A percentile compares a stretch with the other conserved stretches of the same genome.
Conservation (phyloP, 306 rosid species). For the Glycine latifolia region DNA sequence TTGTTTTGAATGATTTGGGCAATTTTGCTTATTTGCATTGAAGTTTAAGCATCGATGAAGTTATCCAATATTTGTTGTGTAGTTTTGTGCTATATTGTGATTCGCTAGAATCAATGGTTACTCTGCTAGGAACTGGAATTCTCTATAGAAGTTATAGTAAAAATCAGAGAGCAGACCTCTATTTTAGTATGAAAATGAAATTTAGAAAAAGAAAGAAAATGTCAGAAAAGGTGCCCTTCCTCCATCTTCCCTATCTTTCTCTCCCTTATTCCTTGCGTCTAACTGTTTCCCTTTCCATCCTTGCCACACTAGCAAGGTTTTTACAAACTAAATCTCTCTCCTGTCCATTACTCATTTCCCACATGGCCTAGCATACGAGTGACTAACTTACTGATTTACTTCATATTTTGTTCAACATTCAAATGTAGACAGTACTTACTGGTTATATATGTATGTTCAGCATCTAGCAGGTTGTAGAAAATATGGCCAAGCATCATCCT, state of each 20-base stretch:
- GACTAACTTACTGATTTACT: background rate
- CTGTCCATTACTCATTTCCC: background rate
- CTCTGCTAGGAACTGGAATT: background rate
- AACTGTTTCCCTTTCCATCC: background rate
- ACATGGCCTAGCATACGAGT: background rate
- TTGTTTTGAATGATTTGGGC: background rate
- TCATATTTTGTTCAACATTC: conserved; percentile 16
- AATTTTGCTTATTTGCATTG: background rate
- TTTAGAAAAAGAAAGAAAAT: background rate
- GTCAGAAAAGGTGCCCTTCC: background rate
- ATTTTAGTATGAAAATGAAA: background rate
- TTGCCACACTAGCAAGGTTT: background rate
- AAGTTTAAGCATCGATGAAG: background rate
- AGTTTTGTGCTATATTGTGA: background rate
- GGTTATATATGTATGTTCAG: conserved; percentile 15
- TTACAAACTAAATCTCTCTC: background rate
- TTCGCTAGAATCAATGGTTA: conserved; percentile 5
- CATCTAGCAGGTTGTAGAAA: conserved; percentile 48
- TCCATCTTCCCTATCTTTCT: background rate
- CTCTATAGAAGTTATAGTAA: background rate
- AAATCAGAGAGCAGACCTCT: background rate
- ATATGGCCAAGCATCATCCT: conserved; percentile 91
- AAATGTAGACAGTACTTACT: background rate
- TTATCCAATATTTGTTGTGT: background rate
- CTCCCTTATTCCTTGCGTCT: background rate